phyloP scores from a whole-genome alignment of 2,329 filamentous ascomycete genomes.

The Cladosporium sp. region DNA sequence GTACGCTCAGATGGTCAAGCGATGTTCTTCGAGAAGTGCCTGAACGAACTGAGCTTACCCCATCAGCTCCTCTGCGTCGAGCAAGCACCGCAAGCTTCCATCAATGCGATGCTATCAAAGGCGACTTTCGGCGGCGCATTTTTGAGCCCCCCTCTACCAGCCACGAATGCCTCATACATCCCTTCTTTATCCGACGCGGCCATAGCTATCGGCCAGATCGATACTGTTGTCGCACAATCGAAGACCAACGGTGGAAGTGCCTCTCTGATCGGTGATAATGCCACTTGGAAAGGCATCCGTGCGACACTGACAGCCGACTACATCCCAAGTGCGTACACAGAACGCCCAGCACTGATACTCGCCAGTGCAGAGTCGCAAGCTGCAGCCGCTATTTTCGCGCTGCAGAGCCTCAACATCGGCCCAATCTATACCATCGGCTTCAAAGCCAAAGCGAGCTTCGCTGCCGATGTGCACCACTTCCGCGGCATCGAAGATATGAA shows the following conservation, averaged over 20 bases:
- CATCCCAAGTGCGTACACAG: slow-evolving; percentile 74
- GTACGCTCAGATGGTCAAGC: slow-evolving; percentile 69
- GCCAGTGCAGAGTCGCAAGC: slow-evolving; percentile 70
- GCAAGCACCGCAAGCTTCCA: slow-evolving; percentile 59
- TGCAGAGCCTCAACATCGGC: slow-evolving; percentile 68
- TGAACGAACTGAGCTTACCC: slow-evolving; percentile 67
- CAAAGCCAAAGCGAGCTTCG: slow-evolving; percentile 55
- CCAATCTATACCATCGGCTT: slow-evolving; percentile 84
- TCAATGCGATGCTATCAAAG: slow-evolving; percentile 69
- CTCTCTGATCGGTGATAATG: slow-evolving; percentile 71
- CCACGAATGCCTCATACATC: slow-evolving; percentile 52
- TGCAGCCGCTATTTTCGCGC: slow-evolving; percentile 71
- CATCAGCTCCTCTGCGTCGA: slow-evolving; percentile 75
- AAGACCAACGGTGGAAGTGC: background rate
- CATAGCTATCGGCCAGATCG: slow-evolving; percentile 71
- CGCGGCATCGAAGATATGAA: slow-evolving; percentile 74
- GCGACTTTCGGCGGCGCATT: slow-evolving; percentile 77
- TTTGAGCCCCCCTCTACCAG: slow-evolving; percentile 64
- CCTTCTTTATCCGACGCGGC: slow-evolving; percentile 69
- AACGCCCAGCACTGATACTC: slow-evolving; percentile 69
- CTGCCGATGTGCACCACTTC: slow-evolving; percentile 59
- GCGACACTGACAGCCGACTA: slow-evolving; percentile 76
- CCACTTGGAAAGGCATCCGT: slow-evolving; percentile 79
- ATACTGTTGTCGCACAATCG: slow-evolving; percentile 67
- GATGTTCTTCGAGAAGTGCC: slow-evolving; percentile 71